Percentiles rank a stretch among this genome's conserved stretches.
phyloP scores from a whole-genome alignment of 2,329 filamentous ascomycete genomes.

The Claviceps capensis region DNA sequence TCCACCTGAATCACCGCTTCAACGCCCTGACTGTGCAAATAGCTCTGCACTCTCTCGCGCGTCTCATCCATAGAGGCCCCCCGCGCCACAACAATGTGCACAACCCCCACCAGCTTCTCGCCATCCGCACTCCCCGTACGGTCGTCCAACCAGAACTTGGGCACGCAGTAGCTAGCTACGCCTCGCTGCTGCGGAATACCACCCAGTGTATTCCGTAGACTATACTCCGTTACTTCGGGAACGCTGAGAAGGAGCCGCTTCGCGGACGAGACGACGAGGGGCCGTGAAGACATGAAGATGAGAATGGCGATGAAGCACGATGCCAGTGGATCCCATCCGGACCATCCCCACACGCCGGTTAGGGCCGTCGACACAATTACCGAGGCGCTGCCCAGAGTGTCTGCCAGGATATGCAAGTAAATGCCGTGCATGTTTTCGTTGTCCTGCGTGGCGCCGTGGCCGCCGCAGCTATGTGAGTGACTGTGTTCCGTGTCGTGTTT shows the following conservation, averaged over 20 bases:
- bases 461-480: conserved; percentile 32
- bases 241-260: conserved; percentile 73
- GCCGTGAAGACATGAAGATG: conserved; percentile 84
- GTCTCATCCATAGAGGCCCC: conserved; percentile 71
- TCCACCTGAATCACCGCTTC: conserved; percentile 83
- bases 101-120: conserved; percentile 60
- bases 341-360: conserved; percentile 79
- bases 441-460: conserved; percentile 38
- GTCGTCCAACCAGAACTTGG: conserved; percentile 88
- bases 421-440: conserved; percentile 99
- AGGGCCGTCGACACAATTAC: conserved; percentile 86
- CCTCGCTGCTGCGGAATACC: conserved; percentile 72
- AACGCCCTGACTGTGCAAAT: conserved; percentile 57
- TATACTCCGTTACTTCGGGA: conserved; percentile 76
- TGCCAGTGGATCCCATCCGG: conserved; percentile 87
- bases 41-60: conserved; percentile 58
- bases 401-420: conserved; percentile 87
- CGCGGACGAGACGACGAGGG: conserved; percentile 74
- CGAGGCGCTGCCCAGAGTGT: conserved; percentile 85
- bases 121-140: conserved; percentile 28
- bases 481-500: conserved; percentile 21
- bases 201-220: conserved; percentile 70
- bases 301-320: conserved; percentile 87
- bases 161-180: conserved; percentile 72
- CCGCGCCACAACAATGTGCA: conserved; percentile 68